Evolutionary conservation across 192 early-diverging fungal genomes (phyloP).

Genomic region (Helicostylum pulchrum): DNA sequence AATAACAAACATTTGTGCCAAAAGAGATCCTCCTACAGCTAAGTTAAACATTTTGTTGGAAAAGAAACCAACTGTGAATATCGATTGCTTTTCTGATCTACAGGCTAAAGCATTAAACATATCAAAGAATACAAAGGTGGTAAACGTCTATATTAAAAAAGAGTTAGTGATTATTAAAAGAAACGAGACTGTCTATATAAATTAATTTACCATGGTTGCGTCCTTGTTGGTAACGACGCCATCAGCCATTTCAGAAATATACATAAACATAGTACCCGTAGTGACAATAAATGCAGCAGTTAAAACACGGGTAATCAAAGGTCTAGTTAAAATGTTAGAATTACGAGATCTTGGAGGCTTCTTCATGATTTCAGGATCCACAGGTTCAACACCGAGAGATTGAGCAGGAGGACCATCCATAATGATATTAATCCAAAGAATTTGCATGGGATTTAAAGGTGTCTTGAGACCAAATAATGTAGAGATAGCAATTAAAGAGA

Average conservation of each 20-base stretch:
- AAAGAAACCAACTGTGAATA: constrained; percentile 77
- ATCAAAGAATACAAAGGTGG: constrained; percentile 94
- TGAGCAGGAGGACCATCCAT: constrained; percentile 99
- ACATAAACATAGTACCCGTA: constrained; percentile 79
- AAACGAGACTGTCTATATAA: background rate
- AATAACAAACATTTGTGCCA: constrained; percentile 86
- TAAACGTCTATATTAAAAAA: constrained; percentile 74
- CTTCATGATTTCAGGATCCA: constrained; percentile 88
- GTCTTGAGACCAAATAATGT: constrained; percentile 84
- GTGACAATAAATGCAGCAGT: constrained; percentile 79
- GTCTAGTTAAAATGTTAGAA: constrained; percentile 75
- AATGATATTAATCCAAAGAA: constrained; percentile 98
- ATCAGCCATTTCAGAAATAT: constrained; percentile 73
- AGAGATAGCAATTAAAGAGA: constrained; percentile 82
- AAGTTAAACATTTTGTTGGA: constrained; percentile 89
- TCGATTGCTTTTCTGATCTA: constrained; percentile 79
- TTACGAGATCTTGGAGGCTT: constrained; percentile 78
- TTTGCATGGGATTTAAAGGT: constrained; percentile 98
- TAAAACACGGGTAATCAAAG: constrained; percentile 73
- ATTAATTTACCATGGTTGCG: constrained; percentile 83
- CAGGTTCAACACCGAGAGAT: constrained; percentile 92
- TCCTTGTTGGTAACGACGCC: constrained; percentile 67
- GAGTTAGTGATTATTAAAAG: background rate
- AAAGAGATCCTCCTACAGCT: constrained; percentile 72
- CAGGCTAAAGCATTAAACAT: constrained; percentile 94